Conservation (phyloP, 169 alveolate species). For the Cryptosporidium meleagridis region DNA sequence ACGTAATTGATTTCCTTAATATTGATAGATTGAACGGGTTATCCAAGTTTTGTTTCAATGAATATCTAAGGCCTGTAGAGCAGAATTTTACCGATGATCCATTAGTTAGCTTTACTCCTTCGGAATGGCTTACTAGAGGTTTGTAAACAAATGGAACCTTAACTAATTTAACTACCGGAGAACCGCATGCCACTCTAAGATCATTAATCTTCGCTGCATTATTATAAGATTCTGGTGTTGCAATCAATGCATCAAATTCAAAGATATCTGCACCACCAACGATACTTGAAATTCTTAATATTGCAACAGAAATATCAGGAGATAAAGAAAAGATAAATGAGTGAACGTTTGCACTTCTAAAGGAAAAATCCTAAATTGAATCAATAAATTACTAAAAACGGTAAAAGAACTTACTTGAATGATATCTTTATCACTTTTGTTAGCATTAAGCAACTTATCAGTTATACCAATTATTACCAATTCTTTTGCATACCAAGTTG, state of each 20-base stretch:
- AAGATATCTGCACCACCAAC: conserved; percentile 74
- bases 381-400: not conserved
- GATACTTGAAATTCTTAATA: conserved; percentile 59
- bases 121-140: conserved; percentile 16
- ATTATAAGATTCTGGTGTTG: conserved; percentile 63
- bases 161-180: conserved; percentile 41
- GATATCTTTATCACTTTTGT: conserved; percentile 63
- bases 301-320: conserved; percentile 68
- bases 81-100: conserved; percentile 2
- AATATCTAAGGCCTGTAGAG: conserved; percentile 44
- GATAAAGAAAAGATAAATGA: conserved; percentile 56
- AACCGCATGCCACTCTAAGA: conserved; percentile 25
- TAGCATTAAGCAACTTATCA: conserved; percentile 69
- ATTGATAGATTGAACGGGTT: not conserved
- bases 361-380: conserved; percentile 50
- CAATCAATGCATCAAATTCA: conserved; percentile 73
- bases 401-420: conserved; percentile 43
- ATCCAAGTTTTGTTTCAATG: conserved; percentile 31
- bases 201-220: conserved; percentile 66
- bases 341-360: conserved; percentile 64
- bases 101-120: conserved; percentile 2
- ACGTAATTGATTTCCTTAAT: conserved; percentile 1
- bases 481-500: conserved; percentile 75
- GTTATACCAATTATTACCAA: conserved; percentile 75
- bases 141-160: conserved; percentile 74